A percentile compares a stretch with the other conserved stretches of the same genome.
phyloP scores from a whole-genome alignment of 495 filamentous ascomycete genomes.

The Pyronema domesticum region DNA sequence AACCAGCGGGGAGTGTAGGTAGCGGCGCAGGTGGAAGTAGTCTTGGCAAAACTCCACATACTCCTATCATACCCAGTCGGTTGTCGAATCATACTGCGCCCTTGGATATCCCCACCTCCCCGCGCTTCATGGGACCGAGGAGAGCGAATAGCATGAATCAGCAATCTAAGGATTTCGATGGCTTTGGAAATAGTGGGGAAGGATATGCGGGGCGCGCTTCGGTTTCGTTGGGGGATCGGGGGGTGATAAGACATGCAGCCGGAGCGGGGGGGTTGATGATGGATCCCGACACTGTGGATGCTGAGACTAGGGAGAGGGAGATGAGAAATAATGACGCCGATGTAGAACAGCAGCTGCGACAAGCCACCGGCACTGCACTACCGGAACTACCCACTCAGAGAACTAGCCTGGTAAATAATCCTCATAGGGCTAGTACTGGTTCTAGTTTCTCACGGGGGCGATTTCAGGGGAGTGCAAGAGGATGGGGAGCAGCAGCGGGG shows the following conservation, averaged over 20 bases:
- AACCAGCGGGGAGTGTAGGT: not conserved
- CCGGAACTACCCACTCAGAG: slow-evolving; percentile 12
- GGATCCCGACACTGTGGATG: too few species aligned
- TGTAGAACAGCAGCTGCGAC: slow-evolving; percentile 13
- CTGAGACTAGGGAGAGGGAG: too few species aligned
- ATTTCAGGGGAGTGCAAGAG: slow-evolving; percentile 5
- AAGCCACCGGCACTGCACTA: slow-evolving; percentile 17
- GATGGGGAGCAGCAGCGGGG: not conserved
- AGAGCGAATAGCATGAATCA: slow-evolving; percentile 22
- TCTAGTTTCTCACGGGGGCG: slow-evolving; percentile 5
- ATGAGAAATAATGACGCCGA: slow-evolving; percentile 5
- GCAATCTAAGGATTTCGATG: slow-evolving; percentile 16
- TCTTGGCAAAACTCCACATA: slow-evolving; percentile 73
- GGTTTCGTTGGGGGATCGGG: slow-evolving; percentile 15
- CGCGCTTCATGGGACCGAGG: slow-evolving; percentile 23
- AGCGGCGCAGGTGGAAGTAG: slow-evolving; percentile 26
- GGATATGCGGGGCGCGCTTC: slow-evolving; percentile 8
- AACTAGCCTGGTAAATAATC: slow-evolving; percentile 4
- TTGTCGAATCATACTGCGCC: slow-evolving; percentile 48
- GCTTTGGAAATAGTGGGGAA: not conserved
- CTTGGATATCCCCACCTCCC: slow-evolving; percentile 32
- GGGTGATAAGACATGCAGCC: slow-evolving; percentile 8
- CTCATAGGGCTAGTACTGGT: slow-evolving; percentile 1
- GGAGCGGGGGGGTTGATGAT: slow-evolving; percentile 6
- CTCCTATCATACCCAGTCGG: slow-evolving; percentile 80